Conservation (phyloP, 805 yeast species). For the Candida patagonica region DNA sequence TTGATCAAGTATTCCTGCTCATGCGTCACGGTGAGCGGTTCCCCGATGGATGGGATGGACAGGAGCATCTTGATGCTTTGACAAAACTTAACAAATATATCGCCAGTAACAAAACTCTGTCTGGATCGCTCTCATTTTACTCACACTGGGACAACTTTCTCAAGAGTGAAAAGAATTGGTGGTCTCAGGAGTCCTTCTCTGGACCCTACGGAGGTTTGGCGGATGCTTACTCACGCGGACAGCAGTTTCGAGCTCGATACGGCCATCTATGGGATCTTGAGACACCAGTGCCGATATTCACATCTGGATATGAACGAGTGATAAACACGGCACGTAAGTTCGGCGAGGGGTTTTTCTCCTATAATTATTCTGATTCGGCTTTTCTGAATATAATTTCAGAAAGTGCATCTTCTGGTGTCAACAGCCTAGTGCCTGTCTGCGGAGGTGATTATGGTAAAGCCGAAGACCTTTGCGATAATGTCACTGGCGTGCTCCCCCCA, state of each 20-base stretch:
- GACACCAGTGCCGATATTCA: constrained; percentile 39
- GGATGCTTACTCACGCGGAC: constrained; percentile 43
- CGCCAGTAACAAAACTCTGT: constrained; percentile 3
- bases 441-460: constrained; percentile 33
- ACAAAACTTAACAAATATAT: constrained; percentile 6
- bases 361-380: constrained; percentile 31
- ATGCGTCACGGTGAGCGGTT: constrained; percentile 54
- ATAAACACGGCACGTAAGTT: constrained; percentile 46
- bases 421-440: constrained; percentile 46
- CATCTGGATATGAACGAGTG: constrained; percentile 47
- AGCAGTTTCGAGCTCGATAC: constrained; percentile 39
- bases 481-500: constrained; percentile 13
- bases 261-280: constrained; percentile 34
- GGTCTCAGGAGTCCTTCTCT: constrained; percentile 44
- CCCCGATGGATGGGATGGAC: constrained; percentile 27
- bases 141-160: constrained; percentile 39
- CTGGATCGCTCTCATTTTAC: constrained; percentile 39
- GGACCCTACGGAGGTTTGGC: constrained; percentile 46
- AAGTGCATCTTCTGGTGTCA: constrained; percentile 40
- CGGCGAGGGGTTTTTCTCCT: constrained; percentile 50
- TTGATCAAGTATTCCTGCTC: constrained; percentile 46
- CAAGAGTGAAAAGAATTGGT: constrained; percentile 26
- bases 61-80: constrained; percentile 9
- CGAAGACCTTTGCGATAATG: constrained; percentile 11
- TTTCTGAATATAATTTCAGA: constrained; percentile 39